Evolutionary conservation across 768 basidiomycete species (phyloP).

Genomic region (Filobasidium wieringae): DNA sequence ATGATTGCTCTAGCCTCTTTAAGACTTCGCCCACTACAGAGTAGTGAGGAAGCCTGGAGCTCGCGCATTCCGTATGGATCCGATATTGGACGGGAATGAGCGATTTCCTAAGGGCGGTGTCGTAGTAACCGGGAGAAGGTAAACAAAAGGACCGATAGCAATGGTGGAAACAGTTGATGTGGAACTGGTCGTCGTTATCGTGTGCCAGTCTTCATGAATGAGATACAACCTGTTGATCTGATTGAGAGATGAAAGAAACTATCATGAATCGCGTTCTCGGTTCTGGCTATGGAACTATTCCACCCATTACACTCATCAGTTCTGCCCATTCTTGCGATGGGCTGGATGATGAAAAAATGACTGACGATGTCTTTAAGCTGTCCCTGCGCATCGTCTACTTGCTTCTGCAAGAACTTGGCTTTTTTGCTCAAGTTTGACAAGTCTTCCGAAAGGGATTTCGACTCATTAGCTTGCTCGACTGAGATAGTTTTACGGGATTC

Average conservation of each 20-base stretch:
- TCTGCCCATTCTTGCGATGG: background rate
- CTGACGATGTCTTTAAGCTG: constrained; percentile 51
- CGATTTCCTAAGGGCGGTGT: background rate
- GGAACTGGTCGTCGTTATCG: background rate
- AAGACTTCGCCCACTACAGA: background rate
- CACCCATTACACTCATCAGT: background rate
- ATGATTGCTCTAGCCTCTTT: constrained; percentile 1
- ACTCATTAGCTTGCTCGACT: constrained; percentile 57
- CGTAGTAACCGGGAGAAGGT: background rate
- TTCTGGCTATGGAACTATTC: constrained; percentile 34
- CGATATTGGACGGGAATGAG: background rate
- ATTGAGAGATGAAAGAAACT: background rate
- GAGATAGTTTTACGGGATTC: constrained; percentile 72
- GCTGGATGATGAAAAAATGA: background rate
- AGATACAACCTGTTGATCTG: background rate
- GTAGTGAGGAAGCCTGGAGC: background rate
- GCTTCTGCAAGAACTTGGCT: constrained; percentile 85
- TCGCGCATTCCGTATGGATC: background rate
- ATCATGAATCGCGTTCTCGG: constrained; percentile 15
- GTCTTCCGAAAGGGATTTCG: constrained; percentile 75
- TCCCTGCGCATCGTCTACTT: constrained; percentile 75
- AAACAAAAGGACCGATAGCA: background rate
- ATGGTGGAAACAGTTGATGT: background rate
- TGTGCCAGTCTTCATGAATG: background rate
- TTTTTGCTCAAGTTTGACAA: constrained; percentile 73